Evolutionary conservation across 192 early-diverging fungal genomes (phyloP).

Genomic region (Jimgerdemannia flammicorona): DNA sequence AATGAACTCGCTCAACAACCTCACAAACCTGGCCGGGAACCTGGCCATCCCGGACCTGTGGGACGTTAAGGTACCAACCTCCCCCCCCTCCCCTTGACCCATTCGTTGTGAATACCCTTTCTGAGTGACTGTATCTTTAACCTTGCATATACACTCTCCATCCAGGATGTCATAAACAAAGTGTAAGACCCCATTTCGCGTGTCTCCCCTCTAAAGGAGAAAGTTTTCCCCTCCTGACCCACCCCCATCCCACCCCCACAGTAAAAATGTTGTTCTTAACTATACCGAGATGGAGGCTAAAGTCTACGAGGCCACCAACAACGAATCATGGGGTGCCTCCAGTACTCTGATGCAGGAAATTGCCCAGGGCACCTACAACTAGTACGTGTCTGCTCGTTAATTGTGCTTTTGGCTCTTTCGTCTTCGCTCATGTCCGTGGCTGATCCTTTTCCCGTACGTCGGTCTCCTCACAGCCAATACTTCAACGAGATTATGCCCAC

Average conservation of each 20-base stretch:
- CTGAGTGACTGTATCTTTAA: no score
- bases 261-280: conserved; percentile 88
- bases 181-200: conserved; percentile 15
- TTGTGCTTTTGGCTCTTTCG: neutral
- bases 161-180: conserved; percentile 39
- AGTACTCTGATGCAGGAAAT: conserved; percentile 93
- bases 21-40: conserved; percentile 1
- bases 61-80: conserved; percentile 30
- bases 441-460: neutral
- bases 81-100: neutral
- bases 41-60: conserved; percentile 30
- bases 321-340: conserved; percentile 94
- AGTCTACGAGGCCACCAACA: conserved; percentile 88
- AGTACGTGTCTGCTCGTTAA: conserved; percentile 40
- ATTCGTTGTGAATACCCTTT: no score
- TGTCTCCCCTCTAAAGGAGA: neutral
- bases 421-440: neutral
- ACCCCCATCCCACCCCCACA: conserved; percentile 6
- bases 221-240: neutral
- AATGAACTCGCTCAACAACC: neutral
- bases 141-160: no score
- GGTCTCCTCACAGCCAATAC: conserved; percentile 57
- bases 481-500: conserved; percentile 97
- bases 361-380: conserved; percentile 82
- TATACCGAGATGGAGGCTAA: conserved; percentile 92